Base-by-base conservation (phyloP, 169 alveolate species). In the Plasmodium vinckei region DNA sequence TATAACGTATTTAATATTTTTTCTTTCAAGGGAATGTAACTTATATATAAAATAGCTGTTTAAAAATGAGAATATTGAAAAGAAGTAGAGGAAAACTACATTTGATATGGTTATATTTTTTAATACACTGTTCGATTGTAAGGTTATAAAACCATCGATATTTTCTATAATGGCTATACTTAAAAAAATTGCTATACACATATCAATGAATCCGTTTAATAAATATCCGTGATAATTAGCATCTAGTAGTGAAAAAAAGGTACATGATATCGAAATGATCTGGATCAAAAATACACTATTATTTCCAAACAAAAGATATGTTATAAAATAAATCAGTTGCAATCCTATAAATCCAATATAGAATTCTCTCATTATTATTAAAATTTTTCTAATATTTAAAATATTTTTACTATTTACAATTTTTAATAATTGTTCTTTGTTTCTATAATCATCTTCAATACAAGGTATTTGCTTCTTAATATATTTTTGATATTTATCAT, bases 301-400 rank as follows among this genome's bases (percentile, higher is more conserved):
- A 25, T 54, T 79, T 23, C 89, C 82, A 79, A 79, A 79, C 51
- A 79, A 63, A 56, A 79, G 73, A 65, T 79, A 79, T 6, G 89
- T 79, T 65, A 79, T 67, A 53, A 79, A 79, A 79, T 79, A 79
- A 67, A 79, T 79, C 33, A 79, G 57, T 65, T 79, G 89, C 56
- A 79, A 59, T 51, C 89, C 89, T 51, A 79, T 79, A 79, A 79
- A 79, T 79, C 89, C 89, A 54, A 79, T 47, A 79, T 79, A 79
- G 64, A 79, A 53, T 65, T 79, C 89, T 54, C 82, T 69, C 89
- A 79, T 79, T 51, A 79, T 21, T 56, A 77, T 79, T 67, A 79
- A 27, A 9, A 79, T 19, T 69, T 67, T 79, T 46, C 89, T 79
- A 53, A 79, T 64, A 79, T 56, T 79, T 79, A 79, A 79, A 79